Evolutionary conservation across 2,329 filamentous ascomycete genomes (phyloP).

Genomic region (Aulographum hederae): DNA sequence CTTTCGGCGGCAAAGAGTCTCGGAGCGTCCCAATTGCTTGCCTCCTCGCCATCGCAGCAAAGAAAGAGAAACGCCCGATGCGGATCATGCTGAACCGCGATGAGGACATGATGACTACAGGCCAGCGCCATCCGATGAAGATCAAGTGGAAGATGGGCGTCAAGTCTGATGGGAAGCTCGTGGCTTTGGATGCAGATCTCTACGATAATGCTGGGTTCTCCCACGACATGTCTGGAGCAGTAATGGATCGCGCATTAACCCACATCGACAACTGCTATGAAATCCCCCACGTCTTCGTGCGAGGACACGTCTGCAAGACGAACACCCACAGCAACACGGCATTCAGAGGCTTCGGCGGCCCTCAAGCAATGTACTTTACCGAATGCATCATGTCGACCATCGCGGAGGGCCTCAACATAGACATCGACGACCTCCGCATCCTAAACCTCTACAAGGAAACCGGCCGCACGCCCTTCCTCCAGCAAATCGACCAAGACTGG

Average conservation of each 20-base stretch:
- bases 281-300: conserved; percentile 69
- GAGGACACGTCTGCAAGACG: conserved; percentile 73
- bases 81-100: conserved; percentile 90
- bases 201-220: conserved; percentile 81
- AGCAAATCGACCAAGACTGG: conserved; percentile 65
- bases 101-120: conserved; percentile 82
- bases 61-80: conserved; percentile 66
- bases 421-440: conserved; percentile 59
- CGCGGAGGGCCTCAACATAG: conserved; percentile 70
- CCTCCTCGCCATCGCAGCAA: conserved; percentile 67
- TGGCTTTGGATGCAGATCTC: conserved; percentile 73
- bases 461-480: conserved; percentile 78
- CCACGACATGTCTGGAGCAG: conserved; percentile 50
- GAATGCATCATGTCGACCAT: conserved; percentile 79
- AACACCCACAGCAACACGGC: conserved; percentile 96
- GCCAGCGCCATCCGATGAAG: conserved; percentile 82
- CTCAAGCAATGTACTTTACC: conserved; percentile 84
- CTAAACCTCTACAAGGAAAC: conserved; percentile 69
- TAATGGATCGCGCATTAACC: conserved; percentile 67
- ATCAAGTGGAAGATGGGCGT: conserved; percentile 81
- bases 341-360: conserved; percentile 87
- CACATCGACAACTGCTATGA: conserved; percentile 81
- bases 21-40: conserved; percentile 68
- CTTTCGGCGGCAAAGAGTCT: conserved; percentile 88
- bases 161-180: conserved; percentile 77